phyloP scores from a whole-genome alignment of 2,329 filamentous ascomycete species.

The Pleochaeta shiraiana region DNA sequence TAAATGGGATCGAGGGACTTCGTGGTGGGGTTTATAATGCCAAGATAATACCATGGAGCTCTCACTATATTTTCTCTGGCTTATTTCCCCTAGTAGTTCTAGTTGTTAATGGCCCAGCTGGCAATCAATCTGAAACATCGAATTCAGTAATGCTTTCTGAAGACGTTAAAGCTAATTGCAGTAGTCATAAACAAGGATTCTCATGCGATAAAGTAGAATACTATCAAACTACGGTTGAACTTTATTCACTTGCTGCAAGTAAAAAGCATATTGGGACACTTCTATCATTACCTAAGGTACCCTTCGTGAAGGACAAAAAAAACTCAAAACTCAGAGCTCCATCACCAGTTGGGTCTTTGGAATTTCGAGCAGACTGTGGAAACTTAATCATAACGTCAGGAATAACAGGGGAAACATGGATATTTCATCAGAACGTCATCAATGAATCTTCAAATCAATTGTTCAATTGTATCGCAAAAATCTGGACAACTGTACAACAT shows the following conservation, averaged over 20 bases:
- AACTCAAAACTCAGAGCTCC: slow-evolving; percentile 47
- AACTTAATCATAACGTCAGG: slow-evolving; percentile 60
- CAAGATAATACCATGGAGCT: slow-evolving; percentile 56
- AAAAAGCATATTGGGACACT: slow-evolving; percentile 49
- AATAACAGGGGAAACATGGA: slow-evolving; percentile 66
- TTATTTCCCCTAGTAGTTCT: slow-evolving; percentile 57
- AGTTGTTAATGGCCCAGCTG: slow-evolving; percentile 56
- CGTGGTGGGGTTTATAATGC: slow-evolving; percentile 62
- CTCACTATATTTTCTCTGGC: slow-evolving; percentile 28
- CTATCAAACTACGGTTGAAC: slow-evolving; percentile 74
- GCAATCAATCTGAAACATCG: slow-evolving; percentile 15
- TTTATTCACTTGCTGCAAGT: slow-evolving; percentile 60
- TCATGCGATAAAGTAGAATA: slow-evolving; percentile 27
- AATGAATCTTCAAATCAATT: slow-evolving; percentile 9
- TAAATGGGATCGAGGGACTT: slow-evolving; percentile 53
- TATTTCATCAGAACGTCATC: slow-evolving; percentile 38
- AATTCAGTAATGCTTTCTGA: slow-evolving; percentile 9
- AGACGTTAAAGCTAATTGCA: slow-evolving; percentile 8
- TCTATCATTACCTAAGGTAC: slow-evolving; percentile 42
- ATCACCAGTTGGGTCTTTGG: slow-evolving; percentile 47
- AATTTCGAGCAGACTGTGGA: slow-evolving; percentile 48
- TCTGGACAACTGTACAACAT: slow-evolving; percentile 74
- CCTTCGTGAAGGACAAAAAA: slow-evolving; percentile 32
- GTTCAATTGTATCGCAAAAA: slow-evolving; percentile 51
- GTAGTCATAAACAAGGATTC: slow-evolving; percentile 14